Conservation (phyloP, 1,284 basidiomycete genomes). For the Sanguinoderma infundibulare region DNA sequence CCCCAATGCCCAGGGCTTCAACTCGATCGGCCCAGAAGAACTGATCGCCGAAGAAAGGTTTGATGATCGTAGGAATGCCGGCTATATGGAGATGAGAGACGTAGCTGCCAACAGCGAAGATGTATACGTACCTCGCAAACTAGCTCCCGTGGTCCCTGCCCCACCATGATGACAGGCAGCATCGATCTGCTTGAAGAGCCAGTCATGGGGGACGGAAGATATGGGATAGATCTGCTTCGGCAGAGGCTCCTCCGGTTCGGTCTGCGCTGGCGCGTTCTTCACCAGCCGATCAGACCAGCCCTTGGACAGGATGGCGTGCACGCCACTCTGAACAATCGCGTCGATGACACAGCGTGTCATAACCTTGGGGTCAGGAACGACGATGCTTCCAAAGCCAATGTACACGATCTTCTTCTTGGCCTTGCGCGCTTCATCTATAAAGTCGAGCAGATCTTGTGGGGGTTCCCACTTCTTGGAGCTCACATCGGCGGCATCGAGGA, state of each 20-base stretch:
- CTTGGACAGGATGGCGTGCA: conserved; percentile 92
- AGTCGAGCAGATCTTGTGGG: conserved; percentile 78
- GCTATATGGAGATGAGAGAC: conserved; percentile 48
- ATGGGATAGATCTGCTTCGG: conserved; percentile 84
- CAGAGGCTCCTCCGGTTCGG: conserved; percentile 69
- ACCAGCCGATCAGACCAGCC: conserved; percentile 96
- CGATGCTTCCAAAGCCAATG: conserved; percentile 98
- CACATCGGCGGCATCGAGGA: conserved; percentile 89
- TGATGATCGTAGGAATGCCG: conserved; percentile 94
- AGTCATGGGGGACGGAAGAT: conserved; percentile 92
- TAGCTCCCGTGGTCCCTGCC: conserved; percentile 94
- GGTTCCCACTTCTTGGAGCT: conserved; percentile 88
- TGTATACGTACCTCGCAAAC: conserved; percentile 71
- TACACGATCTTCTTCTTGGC: conserved; percentile 91
- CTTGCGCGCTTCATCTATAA: conserved; percentile 80
- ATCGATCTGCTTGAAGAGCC: conserved; percentile 94
- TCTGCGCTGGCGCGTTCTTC: conserved; percentile 58
- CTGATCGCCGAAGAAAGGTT: conserved; percentile 98
- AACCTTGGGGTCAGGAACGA: conserved; percentile 91
- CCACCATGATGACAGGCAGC: conserved; percentile 98
- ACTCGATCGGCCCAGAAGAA: conserved; percentile 97
- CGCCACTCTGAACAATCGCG: conserved; percentile 83
- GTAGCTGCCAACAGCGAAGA: no score
- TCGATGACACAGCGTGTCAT: conserved; percentile 93
- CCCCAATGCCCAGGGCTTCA: conserved; percentile 90